phyloP scores from a whole-genome alignment of 352 stramenopile genomes.

The Phytopythium chamaehyphon region DNA sequence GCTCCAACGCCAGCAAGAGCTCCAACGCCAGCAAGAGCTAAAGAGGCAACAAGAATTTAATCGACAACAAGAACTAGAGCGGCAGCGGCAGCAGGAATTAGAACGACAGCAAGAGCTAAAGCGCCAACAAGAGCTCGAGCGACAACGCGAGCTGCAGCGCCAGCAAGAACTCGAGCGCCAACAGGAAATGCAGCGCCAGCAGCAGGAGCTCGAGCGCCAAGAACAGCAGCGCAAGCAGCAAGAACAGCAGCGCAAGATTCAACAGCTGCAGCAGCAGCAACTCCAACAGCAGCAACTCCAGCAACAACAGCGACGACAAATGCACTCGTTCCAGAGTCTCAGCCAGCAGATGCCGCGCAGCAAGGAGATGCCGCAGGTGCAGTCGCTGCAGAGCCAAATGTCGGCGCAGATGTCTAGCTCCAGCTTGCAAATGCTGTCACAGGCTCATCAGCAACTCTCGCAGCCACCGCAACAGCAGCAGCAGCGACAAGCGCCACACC shows the following conservation, averaged over 20 bases:
- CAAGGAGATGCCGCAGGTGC: slow-evolving; percentile 15
- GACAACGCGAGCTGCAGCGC: slow-evolving; percentile 20
- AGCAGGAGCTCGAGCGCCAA: slow-evolving; percentile 15
- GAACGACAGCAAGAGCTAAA: slow-evolving; percentile 23
- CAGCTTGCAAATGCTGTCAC: slow-evolving; percentile 37
- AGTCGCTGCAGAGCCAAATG: slow-evolving; percentile 6
- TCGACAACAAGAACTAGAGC: slow-evolving; percentile 9
- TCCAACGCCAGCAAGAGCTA: slow-evolving; percentile 4
- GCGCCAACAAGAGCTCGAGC: slow-evolving; percentile 19
- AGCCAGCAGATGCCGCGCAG: slow-evolving; percentile 24
- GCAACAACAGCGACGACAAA: slow-evolving; percentile 29
- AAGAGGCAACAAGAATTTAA: slow-evolving; percentile 10
- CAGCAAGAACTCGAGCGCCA: slow-evolving; percentile 14
- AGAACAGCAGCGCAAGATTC: slow-evolving; percentile 6
- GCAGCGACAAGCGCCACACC: slow-evolving; percentile 28
- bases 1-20: slow-evolving; percentile 5
- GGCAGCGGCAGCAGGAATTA: slow-evolving; percentile 15
- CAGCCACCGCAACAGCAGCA: slow-evolving; percentile 27
- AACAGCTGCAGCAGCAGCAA: slow-evolving; percentile 5
- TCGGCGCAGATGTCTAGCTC: slow-evolving; percentile 31
- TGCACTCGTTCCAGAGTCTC: slow-evolving; percentile 16
- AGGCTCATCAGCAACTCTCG: slow-evolving; percentile 32
- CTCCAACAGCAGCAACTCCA: slow-evolving; percentile 10
- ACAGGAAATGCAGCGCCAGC: slow-evolving; percentile 14
- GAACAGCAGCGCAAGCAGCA: slow-evolving; percentile 19